Evolutionary conservation across 2,329 filamentous ascomycete species (phyloP).

Genomic region (Alternaria panax): DNA sequence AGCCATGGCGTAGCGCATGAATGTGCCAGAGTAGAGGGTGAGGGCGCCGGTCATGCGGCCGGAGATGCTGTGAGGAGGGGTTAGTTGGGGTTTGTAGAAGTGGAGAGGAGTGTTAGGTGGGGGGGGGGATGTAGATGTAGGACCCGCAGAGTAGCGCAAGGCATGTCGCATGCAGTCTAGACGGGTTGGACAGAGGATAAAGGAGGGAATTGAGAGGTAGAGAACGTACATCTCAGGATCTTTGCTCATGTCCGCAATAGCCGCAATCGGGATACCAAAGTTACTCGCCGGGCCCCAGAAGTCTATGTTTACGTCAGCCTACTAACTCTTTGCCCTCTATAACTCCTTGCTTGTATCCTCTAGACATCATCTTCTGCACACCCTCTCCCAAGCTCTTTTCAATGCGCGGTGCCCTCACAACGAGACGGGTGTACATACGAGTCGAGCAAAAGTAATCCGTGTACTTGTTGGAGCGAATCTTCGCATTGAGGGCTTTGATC

Average conservation of each 20-base stretch:
- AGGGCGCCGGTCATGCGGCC: constrained; percentile 69
- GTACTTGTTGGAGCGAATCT: constrained; percentile 60
- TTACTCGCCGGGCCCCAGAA: constrained; percentile 62
- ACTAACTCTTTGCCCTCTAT: background rate
- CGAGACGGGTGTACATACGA: constrained; percentile 51
- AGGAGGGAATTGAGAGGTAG: background rate
- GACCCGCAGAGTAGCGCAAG: background rate
- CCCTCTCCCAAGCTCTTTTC: background rate
- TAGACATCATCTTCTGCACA: background rate
- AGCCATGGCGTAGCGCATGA: constrained; percentile 72
- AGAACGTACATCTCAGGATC: constrained; percentile 59
- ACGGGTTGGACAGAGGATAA: background rate
- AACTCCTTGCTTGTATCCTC: background rate
- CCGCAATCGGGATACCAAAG: constrained; percentile 63
- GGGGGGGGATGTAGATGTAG: background rate
- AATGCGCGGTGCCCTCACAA: constrained; percentile 3
- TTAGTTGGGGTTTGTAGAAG: background rate
- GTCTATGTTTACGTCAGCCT: constrained; percentile 46
- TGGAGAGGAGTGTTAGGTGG: background rate
- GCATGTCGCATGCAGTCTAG: background rate
- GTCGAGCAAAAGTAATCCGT: constrained; percentile 62
- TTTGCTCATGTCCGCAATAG: constrained; percentile 62
- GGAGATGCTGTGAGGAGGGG: constrained; percentile 61
- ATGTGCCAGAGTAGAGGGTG: constrained; percentile 67
- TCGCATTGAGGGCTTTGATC: constrained; percentile 62